Base-by-base conservation (phyloP, 2,329 filamentous ascomycete genomes). In the Hymenoscyphus linearis region DNA sequence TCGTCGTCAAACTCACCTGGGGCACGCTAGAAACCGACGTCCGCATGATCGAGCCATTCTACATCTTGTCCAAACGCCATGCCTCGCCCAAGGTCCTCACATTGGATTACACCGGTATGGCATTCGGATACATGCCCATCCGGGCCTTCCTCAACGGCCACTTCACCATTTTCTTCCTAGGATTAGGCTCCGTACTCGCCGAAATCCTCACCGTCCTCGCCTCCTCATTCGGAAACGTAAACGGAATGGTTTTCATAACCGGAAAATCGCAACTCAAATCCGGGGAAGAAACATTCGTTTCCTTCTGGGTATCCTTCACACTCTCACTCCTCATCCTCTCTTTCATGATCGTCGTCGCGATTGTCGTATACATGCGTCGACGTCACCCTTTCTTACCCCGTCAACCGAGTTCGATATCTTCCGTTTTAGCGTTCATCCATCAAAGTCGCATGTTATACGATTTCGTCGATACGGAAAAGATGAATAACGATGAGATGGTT, bases 391-490 rank as follows among this genome's bases (percentile, higher is more conserved):
- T 93, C 73, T 77, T 93, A 60, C 90, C 90, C 1, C 83, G 90
- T 4, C 88, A 92, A 76, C 89, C 89, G 3, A 90, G 87, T 68
- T 91, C 89, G 22, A 92, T 93, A 67, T 86, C 89, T 1, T 86
- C 84, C 52, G 84, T 92, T 58, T 78, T 93, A 59, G 88, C 88
- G 0, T 93, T 88, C 70, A 89, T 93, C 62, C 87, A 93, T 74
- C 88, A 91, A 75, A 88, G 83, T 73, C 89, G 89, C 75, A 92
- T 93, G 89, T 76, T 93, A 53, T 86, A 85, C 64, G 84, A 85
- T 69, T 93, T 93, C 73, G 86, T 90, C 14, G 91, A 87, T 25
- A 83, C 86, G 63, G 84, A 84, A 74, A 72, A 71, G 62, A 66
- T 71, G 67, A 82, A 79, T 66, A 84, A 82, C 58, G 75, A 78